Evolutionary conservation across 225 moss, liverwort and hornwort species (phyloP).

Genomic region (Takakia lepidozioides): DNA sequence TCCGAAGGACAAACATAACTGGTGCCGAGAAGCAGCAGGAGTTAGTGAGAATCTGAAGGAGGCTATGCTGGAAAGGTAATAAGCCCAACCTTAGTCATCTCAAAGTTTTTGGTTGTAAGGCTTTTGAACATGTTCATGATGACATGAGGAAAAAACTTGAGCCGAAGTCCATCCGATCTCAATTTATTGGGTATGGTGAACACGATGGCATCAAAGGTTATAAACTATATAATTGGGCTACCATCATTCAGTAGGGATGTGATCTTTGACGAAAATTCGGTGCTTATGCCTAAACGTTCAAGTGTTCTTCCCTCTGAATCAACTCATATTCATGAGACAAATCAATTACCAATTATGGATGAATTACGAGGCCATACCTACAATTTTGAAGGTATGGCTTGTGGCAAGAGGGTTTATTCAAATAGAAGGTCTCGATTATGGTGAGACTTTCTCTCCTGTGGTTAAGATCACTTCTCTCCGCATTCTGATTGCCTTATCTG

Average conservation of each 20-base stretch:
- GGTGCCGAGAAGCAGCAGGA: too few species aligned
- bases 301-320: too few species aligned
- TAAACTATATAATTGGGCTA: background rate
- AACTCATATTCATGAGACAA: too few species aligned
- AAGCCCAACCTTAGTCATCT: too few species aligned
- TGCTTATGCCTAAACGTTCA: background rate
- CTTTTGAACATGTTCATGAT: too few species aligned
- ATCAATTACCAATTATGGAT: background rate
- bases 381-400: background rate
- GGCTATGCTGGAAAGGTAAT: background rate
- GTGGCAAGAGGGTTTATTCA: background rate
- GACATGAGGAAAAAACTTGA: too few species aligned
- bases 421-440: slow-evolving; percentile 2
- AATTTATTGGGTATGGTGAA: slow-evolving; percentile 3
- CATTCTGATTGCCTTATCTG: too few species aligned
- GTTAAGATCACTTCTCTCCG: too few species aligned
- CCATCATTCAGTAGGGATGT: background rate
- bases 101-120: too few species aligned
- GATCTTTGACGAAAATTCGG: background rate
- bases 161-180: background rate
- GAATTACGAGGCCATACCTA: background rate
- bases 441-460: slow-evolving; percentile 4
- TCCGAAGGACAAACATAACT: too few species aligned
- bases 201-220: background rate
- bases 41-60: too few species aligned